A percentile compares a stretch with the other conserved stretches of the same genome.
Evolutionary conservation across 306 rosid genomes (phyloP).

Genomic region (Albizia julibrissin): DNA sequence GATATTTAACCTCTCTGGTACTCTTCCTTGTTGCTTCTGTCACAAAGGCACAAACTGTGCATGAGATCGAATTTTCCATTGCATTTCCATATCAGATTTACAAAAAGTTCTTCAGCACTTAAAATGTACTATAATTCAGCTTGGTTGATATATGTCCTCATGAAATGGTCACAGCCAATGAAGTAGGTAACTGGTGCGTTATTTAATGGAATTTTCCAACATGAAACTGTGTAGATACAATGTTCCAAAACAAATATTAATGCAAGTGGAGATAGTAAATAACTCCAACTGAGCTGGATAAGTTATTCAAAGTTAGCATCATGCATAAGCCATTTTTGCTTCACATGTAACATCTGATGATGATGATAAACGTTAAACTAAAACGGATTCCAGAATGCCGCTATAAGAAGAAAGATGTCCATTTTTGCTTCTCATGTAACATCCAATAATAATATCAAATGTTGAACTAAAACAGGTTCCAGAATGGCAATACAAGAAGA

Average conservation of each 20-base stretch:
- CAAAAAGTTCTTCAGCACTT: neutral
- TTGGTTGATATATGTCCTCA: neutral
- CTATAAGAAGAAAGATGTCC: neutral
- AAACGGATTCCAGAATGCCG: neutral
- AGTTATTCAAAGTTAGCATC: slow-evolving; percentile 1
- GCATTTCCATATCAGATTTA: neutral
- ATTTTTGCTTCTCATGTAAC: neutral
- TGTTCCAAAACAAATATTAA: neutral
- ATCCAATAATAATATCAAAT: neutral
- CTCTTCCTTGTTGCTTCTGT: slow-evolving; percentile 12
- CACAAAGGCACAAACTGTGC: slow-evolving; percentile 9
- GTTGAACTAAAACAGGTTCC: neutral
- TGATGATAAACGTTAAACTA: neutral
- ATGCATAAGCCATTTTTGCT: neutral
- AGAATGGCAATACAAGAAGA: neutral
- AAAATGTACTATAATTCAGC: neutral
- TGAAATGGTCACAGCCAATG: neutral
- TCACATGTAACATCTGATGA: neutral
- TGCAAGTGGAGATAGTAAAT: neutral
- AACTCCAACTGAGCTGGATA: neutral
- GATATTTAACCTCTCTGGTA: neutral
- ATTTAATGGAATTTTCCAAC: neutral
- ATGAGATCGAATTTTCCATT: neutral
- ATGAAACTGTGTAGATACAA: neutral
- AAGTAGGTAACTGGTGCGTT: neutral